Evolutionary conservation across 2,329 filamentous ascomycete genomes (phyloP).

Genomic region (Cercospora canescens): DNA sequence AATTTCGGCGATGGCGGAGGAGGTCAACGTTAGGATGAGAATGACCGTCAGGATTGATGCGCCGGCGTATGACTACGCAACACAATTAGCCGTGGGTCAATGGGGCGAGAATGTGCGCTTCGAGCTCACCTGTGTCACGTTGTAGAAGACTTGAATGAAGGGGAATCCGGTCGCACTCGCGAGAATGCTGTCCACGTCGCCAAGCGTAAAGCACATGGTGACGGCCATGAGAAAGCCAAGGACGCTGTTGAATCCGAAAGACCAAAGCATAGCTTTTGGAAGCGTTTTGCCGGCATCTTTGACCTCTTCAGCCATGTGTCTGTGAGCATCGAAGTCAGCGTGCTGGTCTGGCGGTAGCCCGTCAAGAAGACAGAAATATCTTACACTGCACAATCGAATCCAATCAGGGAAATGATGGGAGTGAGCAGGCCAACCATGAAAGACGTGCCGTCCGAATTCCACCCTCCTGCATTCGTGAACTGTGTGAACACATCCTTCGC

Average conservation of each 20-base stretch:
- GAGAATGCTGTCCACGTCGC: slow-evolving; percentile 25
- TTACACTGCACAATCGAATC: slow-evolving; percentile 9
- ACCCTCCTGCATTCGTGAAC: slow-evolving; percentile 24
- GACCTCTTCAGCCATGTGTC: slow-evolving; percentile 19
- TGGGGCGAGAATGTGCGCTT: background rate
- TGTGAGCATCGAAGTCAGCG: background rate
- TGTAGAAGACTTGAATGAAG: slow-evolving; percentile 37
- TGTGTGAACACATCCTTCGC: slow-evolving; percentile 27
- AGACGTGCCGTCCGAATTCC: slow-evolving; percentile 4
- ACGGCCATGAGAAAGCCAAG: slow-evolving; percentile 16
- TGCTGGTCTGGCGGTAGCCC: background rate
- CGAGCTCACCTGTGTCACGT: slow-evolving; percentile 7
- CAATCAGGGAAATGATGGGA: slow-evolving; percentile 4
- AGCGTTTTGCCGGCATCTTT: slow-evolving; percentile 8
- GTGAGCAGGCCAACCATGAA: slow-evolving; percentile 7
- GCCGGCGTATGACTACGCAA: slow-evolving; percentile 12
- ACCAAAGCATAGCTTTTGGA: slow-evolving; percentile 10
- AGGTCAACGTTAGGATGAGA: slow-evolving; percentile 34
- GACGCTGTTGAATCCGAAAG: slow-evolving; percentile 10
- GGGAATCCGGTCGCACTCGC: slow-evolving; percentile 29
- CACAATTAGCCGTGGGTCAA: background rate
- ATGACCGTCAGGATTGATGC: slow-evolving; percentile 35
- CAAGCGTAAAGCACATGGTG: slow-evolving; percentile 37
- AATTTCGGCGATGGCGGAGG: slow-evolving; percentile 19
- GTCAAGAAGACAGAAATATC: background rate